Conservation (phyloP, 352 stramenopile genomes). For the Phytophthora hibernalis region DNA sequence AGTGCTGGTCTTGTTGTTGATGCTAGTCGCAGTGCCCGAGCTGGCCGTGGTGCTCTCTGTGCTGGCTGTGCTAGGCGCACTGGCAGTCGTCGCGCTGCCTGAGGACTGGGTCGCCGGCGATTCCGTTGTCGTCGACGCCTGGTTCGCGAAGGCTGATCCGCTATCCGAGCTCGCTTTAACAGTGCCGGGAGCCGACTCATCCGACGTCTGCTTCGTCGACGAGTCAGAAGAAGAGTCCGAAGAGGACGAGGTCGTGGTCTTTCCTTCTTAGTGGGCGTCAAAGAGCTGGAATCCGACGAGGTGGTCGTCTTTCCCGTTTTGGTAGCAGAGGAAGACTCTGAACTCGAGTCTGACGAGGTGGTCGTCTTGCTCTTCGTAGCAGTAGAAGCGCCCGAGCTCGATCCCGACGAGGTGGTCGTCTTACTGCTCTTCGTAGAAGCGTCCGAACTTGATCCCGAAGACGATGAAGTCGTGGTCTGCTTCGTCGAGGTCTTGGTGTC, state of each 20-base stretch:
- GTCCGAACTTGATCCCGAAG: not conserved
- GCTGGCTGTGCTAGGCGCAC: slow-evolving; percentile 9
- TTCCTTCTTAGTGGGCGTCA: slow-evolving; percentile 14
- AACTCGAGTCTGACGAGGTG: not conserved
- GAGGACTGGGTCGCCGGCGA: slow-evolving; percentile 24
- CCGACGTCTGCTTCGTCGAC: slow-evolving; percentile 17
- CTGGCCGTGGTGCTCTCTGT: slow-evolving; percentile 21
- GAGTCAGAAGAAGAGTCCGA: slow-evolving; percentile 16
- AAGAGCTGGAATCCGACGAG: slow-evolving; percentile 3
- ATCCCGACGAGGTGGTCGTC: slow-evolving; percentile 6
- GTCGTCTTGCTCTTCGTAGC: slow-evolving; percentile 21
- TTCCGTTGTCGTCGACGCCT: slow-evolving; percentile 25
- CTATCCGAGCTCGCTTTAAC: slow-evolving; percentile 47
- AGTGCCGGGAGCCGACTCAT: slow-evolving; percentile 32
- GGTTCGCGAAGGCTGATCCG: slow-evolving; percentile 45
- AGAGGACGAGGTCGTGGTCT: slow-evolving; percentile 11
- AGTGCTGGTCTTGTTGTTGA: slow-evolving; percentile 59
- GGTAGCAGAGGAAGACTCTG: not conserved
- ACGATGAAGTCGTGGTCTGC: slow-evolving; percentile 10
- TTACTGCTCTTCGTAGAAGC: slow-evolving; percentile 17
- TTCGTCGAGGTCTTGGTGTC: not conserved
- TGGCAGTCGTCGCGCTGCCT: slow-evolving; percentile 6
- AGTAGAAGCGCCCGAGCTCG: not conserved
- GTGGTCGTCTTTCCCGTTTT: slow-evolving; percentile 2
- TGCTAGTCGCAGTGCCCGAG: slow-evolving; percentile 10